These are phyloP conservation scores for Bruguiera parviflora DNA, from an alignment of 345 rosid genomes.

Conservation along the genomic window DNA sequence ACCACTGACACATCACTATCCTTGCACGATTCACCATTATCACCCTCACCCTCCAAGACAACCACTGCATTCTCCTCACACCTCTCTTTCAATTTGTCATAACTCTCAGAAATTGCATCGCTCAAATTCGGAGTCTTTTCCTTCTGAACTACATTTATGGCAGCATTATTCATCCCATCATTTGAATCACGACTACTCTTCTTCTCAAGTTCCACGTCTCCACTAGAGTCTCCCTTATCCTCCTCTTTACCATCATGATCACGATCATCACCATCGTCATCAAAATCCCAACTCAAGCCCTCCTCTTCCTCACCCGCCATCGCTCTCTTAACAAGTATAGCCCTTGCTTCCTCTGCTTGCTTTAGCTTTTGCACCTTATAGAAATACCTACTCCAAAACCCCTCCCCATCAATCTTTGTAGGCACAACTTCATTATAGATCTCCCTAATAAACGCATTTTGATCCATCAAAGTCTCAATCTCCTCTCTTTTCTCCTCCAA, in stretches of 20 bases:
- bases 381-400: slow-evolving; percentile 64
- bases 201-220: background rate
- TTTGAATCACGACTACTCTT: slow-evolving; percentile 2
- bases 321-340: slow-evolving; percentile 58
- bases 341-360: slow-evolving; percentile 63
- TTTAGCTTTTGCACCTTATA: slow-evolving; percentile 50
- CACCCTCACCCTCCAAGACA: slow-evolving; percentile 26
- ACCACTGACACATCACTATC: slow-evolving; percentile 67
- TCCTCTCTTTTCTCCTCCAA: slow-evolving; percentile 44
- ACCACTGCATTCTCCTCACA: slow-evolving; percentile 20
- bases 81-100: background rate
- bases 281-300: slow-evolving; percentile 79
- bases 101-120: background rate
- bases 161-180: background rate
- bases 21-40: slow-evolving; percentile 40
- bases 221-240: slow-evolving; percentile 8
- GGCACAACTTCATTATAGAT: slow-evolving; percentile 47
- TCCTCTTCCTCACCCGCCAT: slow-evolving; percentile 59
- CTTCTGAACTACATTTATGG: background rate
- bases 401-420: slow-evolving; percentile 40
- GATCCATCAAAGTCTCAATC: slow-evolving; percentile 35
- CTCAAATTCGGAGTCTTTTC: background rate
- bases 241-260: background rate
- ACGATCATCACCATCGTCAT: slow-evolving; percentile 36
- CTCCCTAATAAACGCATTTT: slow-evolving; percentile 33